Evolutionary conservation across 768 basidiomycete species (phyloP).

Genomic region (Phlebiopsis gigantea): DNA sequence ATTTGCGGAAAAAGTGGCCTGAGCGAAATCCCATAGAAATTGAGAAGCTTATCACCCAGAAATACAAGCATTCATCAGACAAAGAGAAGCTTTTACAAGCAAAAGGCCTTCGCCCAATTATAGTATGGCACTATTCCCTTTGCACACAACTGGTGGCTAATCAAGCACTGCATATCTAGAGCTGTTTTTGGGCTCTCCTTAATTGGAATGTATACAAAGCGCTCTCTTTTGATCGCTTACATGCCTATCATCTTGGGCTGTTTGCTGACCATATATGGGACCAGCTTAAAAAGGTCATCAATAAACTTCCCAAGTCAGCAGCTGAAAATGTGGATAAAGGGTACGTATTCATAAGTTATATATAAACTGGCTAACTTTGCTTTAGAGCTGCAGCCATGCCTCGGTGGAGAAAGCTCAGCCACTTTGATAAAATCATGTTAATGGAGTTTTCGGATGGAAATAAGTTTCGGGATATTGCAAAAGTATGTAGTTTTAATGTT

Average conservation of each 20-base stretch:
- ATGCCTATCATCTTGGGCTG: constrained; percentile 6
- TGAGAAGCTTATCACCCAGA: background rate
- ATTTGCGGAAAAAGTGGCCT: constrained; percentile 8
- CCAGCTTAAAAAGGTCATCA: background rate
- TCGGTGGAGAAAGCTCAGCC: background rate
- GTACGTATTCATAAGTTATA: background rate
- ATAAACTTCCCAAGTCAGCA: background rate
- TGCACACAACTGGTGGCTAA: too few relatives aligned
- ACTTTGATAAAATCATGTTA: background rate
- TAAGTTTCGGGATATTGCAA: background rate
- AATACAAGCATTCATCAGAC: background rate
- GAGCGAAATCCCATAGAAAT: constrained; percentile 11
- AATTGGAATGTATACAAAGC: constrained; percentile 30
- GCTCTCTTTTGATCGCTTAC: constrained; percentile 25
- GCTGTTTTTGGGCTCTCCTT: constrained; percentile 34
- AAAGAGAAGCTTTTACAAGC: constrained; percentile 14
- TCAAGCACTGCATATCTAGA: too few relatives aligned
- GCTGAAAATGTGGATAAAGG: background rate
- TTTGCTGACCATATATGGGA: constrained; percentile 2
- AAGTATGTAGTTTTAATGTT: background rate
- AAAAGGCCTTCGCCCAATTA: constrained; percentile 17
- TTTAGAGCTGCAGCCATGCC: background rate
- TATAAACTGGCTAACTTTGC: background rate
- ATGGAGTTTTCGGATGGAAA: background rate
- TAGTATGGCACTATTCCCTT: constrained; percentile 16